A percentile compares a stretch with the other conserved stretches of the same genome.
Evolutionary conservation across 2,329 filamentous ascomycete species (phyloP).

Genomic region (Penicillium sp.): DNA sequence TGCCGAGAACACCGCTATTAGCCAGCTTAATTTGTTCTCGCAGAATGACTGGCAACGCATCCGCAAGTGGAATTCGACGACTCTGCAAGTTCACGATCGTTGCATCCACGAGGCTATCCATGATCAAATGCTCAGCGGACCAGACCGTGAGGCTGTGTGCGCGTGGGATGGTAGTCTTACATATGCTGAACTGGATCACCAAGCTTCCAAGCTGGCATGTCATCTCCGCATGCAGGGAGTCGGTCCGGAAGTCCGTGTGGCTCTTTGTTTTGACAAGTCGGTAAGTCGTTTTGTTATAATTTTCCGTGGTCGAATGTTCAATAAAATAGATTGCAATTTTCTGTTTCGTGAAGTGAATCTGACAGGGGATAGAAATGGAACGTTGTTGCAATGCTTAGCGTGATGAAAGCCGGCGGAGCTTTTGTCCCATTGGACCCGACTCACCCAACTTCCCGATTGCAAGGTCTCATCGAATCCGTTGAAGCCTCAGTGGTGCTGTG

Average conservation of each 20-base stretch:
- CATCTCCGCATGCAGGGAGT: slow-evolving; percentile 41
- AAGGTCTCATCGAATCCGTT: slow-evolving; percentile 34
- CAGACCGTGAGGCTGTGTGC: slow-evolving; percentile 35
- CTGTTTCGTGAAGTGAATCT: background rate
- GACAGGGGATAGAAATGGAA: slow-evolving; percentile 39
- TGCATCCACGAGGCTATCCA: slow-evolving; percentile 40
- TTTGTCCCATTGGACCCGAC: slow-evolving; percentile 43
- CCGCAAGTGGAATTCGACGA: slow-evolving; percentile 50
- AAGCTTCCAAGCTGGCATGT: slow-evolving; percentile 38
- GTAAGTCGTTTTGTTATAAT: slow-evolving; percentile 22
- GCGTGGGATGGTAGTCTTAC: slow-evolving; percentile 43
- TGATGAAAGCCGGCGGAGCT: slow-evolving; percentile 43
- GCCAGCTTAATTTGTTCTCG: slow-evolving; percentile 53
- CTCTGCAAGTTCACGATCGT: slow-evolving; percentile 38
- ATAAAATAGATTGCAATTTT: no score
- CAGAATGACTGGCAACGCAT: slow-evolving; percentile 55
- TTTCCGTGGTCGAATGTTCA: no score
- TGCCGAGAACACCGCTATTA: slow-evolving; percentile 42
- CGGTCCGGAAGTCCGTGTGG: slow-evolving; percentile 36
- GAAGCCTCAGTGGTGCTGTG: slow-evolving; percentile 35
- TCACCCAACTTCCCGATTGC: slow-evolving; percentile 38
- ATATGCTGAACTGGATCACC: slow-evolving; percentile 36
- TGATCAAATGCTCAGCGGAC: slow-evolving; percentile 36
- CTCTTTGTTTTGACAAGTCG: slow-evolving; percentile 44
- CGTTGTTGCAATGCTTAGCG: slow-evolving; percentile 40